These are phyloP conservation scores for Vitis hybrid DNA, from an alignment of 177 flowering plant genomes.

Conservation along the genomic window DNA sequence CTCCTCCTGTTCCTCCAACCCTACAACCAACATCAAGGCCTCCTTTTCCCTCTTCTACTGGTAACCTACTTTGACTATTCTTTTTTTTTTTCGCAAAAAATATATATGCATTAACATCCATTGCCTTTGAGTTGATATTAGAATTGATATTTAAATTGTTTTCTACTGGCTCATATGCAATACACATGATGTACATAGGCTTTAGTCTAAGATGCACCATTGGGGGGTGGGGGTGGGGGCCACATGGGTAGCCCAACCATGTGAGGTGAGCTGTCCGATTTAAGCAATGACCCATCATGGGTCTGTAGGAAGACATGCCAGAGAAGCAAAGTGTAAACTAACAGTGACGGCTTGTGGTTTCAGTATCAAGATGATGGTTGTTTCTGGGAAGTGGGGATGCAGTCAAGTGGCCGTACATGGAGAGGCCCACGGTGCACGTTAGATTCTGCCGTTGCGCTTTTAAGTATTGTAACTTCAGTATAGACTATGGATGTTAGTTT, in stretches of 20 bases:
- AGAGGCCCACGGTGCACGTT: constrained; percentile 9
- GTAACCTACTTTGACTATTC: constrained; percentile 8
- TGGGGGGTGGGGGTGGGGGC: constrained; percentile 13
- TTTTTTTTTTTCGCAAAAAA: not conserved
- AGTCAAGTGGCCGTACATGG: constrained; percentile 10
- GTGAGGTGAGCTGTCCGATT: constrained; percentile 39
- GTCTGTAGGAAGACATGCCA: constrained; percentile 21
- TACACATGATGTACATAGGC: not conserved
- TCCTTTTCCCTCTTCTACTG: constrained; percentile 21
- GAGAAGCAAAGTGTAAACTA: constrained; percentile 27
- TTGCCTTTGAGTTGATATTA: too few species aligned
- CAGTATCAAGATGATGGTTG: constrained; percentile 13
- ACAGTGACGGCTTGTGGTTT: constrained; percentile 31
- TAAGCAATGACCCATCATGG: constrained; percentile 15
- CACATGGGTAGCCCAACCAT: constrained; percentile 26
- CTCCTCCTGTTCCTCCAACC: not conserved
- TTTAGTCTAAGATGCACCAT: not conserved
- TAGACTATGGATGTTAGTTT: too few species aligned
- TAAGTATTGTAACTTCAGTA: too few species aligned
- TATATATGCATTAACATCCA: too few species aligned
- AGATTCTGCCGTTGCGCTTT: not conserved
- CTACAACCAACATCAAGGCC: constrained; percentile 15
- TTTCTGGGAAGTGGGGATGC: constrained; percentile 2
- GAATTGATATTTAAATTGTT: too few species aligned
- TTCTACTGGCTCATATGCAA: constrained; percentile 8